Base-by-base conservation (phyloP, 108 stramenopile genomes). In the Pseudonitzschia multiseries region DNA sequence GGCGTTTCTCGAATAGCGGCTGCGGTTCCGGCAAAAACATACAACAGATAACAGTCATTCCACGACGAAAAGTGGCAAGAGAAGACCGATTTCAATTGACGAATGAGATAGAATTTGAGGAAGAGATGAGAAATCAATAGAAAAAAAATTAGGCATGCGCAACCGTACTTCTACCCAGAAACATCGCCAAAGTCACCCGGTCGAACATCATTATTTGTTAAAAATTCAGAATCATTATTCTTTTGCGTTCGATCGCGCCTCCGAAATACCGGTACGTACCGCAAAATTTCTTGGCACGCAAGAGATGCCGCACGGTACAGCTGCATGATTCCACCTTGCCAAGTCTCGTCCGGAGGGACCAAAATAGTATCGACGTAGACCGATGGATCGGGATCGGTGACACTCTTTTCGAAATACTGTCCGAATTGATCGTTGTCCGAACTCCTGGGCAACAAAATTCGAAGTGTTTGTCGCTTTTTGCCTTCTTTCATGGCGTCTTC, bases 281-380 rank as follows among this genome's bases (percentile, higher is more conserved):
- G 69, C 60, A 94, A 43, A 36, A 92, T 87, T 67, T 86, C 85
- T 68, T 80, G 69, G 14, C 75, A 63, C 15, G 89, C 86, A 4
- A 87, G 89, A 8, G 86, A 74, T n/a, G 87, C 85, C 1, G 89
- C 81, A 32, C 91, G 81, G 52, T 94, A 94, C 13, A 94, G 67
- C 73, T 96, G 95, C 91, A 92, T 91, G 29, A 90, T 93, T 4
- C 95, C 95, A n/a, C 95, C 95, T 70, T 93, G 93, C 95, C 95
- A 96, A 28, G 81, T 82, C 77, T 96, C 95, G 72, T 96, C 95
- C 4, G 88, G 79, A 0, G 95, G 95, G 0, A 87, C 90, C 54
- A 96, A 78, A 15, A 83, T 81, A 17, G 83, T 56, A 3, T 65
- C 50, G 18, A 17, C 59, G 22, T 48, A 46, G 20, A 63, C 36